Base-by-base conservation (phyloP, 208 protist species). In the Vickermania spadyakhi region DNA sequence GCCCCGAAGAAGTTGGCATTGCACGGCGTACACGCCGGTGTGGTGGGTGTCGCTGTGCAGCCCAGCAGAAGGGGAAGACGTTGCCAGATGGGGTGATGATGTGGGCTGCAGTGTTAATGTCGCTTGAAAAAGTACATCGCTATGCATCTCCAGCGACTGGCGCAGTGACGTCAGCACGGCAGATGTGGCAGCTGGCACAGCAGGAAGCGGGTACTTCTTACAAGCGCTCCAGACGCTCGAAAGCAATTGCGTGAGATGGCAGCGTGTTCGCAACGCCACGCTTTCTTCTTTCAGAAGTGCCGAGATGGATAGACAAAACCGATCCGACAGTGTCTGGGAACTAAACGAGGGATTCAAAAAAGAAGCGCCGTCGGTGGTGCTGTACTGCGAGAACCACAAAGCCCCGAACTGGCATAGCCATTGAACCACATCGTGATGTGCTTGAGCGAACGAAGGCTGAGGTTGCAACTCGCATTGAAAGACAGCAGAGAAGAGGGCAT, bases 1-100 rank as follows among this genome's bases (percentile, higher is more conserved):
- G 1, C 60, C 42, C 1, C 60, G 56, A 45, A 90, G 58, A 31
- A 91, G 70, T 2, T 75, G 77, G 66, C 77, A 84, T 59, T 87
- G 84, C 58, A 91, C 57, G 4, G 72, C 84, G 61, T 70, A 70
- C 30, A 86, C 80, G 26, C 64, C 75, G 11, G 80, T 62, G 36
- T n/a, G 18, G 36, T 45, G 7, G 36, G 11, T 18, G 11, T 45
- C 18, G 36, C 36, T 45, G 36, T 45, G 36, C 13, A 70, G 64
- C 0, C 62, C 56, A 18, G 36, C 36, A 18, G 18, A 45, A 45
- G 36, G 36, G 36, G 11, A 7, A 45, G 36, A 45, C 7, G 36
- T n/a, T n/a, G n/a, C n/a, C n/a, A n/a, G n/a, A n/a, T n/a, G n/a
- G n/a, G n/a, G n/a, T n/a, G n/a, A n/a, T n/a, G n/a, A n/a, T n/a